These are phyloP conservation scores for Heracleum sosnowskyi DNA, from an alignment of 129 eudicot species.

Conservation along the genomic window DNA sequence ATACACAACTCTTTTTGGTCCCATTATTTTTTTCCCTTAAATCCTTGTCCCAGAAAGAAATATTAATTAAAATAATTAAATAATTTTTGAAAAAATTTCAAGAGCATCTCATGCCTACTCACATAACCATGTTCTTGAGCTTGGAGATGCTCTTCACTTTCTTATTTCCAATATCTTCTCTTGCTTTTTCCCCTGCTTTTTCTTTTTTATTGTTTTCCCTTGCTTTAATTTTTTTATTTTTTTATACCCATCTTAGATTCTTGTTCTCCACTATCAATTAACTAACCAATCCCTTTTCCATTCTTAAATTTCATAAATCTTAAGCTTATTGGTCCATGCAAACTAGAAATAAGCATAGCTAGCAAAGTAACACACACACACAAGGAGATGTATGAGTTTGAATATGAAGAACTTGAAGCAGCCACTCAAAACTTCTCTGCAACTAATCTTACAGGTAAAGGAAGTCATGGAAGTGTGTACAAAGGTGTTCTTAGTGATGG, in stretches of 20 bases:
- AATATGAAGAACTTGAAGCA: conserved; percentile 45
- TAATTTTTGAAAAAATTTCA: neutral
- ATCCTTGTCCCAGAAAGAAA: neutral
- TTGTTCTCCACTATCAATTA: neutral
- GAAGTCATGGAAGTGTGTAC: conserved; percentile 86
- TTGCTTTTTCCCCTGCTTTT: conserved; percentile 6
- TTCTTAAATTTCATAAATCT: neutral
- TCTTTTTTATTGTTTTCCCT: neutral
- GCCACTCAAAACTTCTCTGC: conserved; percentile 61
- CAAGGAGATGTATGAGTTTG: conserved; percentile 37
- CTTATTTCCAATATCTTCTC: conserved; percentile 13
- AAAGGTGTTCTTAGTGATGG: conserved; percentile 52
- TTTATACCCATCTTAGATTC: neutral
- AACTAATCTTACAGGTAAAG: conserved; percentile 54
- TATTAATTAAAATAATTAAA: neutral
- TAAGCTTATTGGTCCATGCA: neutral
- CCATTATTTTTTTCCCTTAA: conserved; percentile 11
- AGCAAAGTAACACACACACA: neutral
- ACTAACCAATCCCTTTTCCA: neutral
- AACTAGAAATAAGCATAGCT: neutral
- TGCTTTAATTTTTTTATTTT: neutral
- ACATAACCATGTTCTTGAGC: conserved; percentile 25
- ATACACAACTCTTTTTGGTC: neutral
- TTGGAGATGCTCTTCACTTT: conserved; percentile 16
- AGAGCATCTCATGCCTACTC: conserved; percentile 32